A percentile compares a stretch with the other conserved stretches of the same genome.
These are phyloP conservation scores for Paulownia fortunei DNA, from an alignment of 257 asterid genomes.

Conservation along the genomic window DNA sequence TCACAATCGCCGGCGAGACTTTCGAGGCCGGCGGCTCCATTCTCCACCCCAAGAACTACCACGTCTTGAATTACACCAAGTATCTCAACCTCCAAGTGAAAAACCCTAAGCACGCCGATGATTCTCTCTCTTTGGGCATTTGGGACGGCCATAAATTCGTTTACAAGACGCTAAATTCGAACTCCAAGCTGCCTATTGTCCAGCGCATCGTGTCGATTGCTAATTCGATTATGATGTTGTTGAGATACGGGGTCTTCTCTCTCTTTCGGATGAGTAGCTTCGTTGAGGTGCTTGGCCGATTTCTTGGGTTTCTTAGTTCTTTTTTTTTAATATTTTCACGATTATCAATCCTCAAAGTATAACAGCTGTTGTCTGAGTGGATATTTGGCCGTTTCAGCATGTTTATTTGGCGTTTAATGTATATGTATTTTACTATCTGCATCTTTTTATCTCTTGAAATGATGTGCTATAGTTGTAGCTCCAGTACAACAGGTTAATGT, in stretches of 20 bases:
- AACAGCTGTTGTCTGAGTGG: background rate
- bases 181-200: conserved; percentile 54
- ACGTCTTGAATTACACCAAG: conserved; percentile 61
- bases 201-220: conserved; percentile 61
- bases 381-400: background rate
- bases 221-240: conserved; percentile 55
- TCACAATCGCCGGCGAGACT: conserved; percentile 73
- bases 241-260: conserved; percentile 74
- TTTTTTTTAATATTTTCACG: background rate
- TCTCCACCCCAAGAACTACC: conserved; percentile 92
- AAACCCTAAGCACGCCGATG: conserved; percentile 52
- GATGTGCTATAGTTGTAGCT: background rate
- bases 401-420: background rate
- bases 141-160: conserved; percentile 81
- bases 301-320: background rate
- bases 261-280: conserved; percentile 73
- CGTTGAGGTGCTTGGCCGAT: conserved; percentile 58
- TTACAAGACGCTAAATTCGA: conserved; percentile 62
- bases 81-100: conserved; percentile 53
- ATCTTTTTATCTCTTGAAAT: conserved; percentile 6
- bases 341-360: background rate
- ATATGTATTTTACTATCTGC: background rate
- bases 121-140: conserved; percentile 67
- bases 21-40: conserved; percentile 97
- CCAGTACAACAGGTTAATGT: background rate